phyloP scores from a whole-genome alignment of 2,329 filamentous ascomycete genomes.

The Nemania diffusa region DNA sequence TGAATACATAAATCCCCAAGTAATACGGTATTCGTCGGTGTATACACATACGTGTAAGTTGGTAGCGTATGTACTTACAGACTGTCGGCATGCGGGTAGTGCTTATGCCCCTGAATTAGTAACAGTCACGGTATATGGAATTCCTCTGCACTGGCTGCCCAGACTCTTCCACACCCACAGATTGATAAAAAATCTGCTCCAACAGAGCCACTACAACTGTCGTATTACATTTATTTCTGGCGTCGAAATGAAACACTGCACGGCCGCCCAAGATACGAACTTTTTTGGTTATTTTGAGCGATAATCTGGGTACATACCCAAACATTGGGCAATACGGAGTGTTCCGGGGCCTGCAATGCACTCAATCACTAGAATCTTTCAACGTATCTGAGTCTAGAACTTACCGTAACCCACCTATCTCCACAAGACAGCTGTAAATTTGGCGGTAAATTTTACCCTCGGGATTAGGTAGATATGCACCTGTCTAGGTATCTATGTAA shows the following conservation, averaged over 20 bases:
- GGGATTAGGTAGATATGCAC: too few species aligned
- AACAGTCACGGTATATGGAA: background rate
- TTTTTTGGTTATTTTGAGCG: background rate
- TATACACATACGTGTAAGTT: too few species aligned
- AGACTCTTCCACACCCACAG: background rate
- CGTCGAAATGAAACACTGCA: background rate
- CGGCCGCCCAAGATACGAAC: background rate
- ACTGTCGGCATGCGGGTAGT: background rate
- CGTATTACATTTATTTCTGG: background rate
- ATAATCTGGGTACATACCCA: background rate
- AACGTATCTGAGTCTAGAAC: background rate
- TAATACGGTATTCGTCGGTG: too few species aligned
- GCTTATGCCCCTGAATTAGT: background rate
- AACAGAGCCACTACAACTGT: background rate
- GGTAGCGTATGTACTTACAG: too few species aligned
- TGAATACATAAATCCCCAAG: background rate
- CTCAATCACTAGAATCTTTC: background rate
- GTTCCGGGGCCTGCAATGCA: background rate
- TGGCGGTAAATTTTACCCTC: background rate
- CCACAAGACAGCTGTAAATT: background rate
- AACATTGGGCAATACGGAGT: background rate
- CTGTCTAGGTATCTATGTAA: background rate
- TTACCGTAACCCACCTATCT: background rate
- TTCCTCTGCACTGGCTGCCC: background rate
- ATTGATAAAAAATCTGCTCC: background rate